phyloP scores from a whole-genome alignment of 202 grass and related monocot genomes.

The Schoenoplectus tabernaemontani region DNA sequence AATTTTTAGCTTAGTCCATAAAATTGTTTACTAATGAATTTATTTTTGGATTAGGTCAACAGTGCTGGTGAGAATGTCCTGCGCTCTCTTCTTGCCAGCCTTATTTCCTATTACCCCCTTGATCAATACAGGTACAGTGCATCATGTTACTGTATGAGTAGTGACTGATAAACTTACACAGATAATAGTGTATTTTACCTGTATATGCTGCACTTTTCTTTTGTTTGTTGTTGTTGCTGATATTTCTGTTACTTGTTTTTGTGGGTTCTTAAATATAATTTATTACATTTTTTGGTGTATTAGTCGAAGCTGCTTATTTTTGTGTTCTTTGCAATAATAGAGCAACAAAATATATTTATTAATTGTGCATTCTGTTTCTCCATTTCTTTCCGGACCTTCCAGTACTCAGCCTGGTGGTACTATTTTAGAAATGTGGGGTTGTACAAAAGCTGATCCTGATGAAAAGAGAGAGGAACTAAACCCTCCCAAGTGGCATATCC shows the following conservation, averaged over 20 bases:
- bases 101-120: conserved; percentile 63
- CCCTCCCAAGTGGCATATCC: conserved; percentile 65
- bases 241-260: background rate
- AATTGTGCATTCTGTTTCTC: background rate
- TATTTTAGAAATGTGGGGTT: conserved; percentile 76
- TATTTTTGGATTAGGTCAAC: conserved; percentile 63
- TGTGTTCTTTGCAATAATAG: no score
- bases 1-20: background rate
- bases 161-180: background rate
- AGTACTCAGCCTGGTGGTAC: conserved; percentile 40
- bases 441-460: conserved; percentile 58
- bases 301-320: no score
- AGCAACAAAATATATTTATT: no score
- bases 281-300: no score
- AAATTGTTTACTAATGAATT: conserved; percentile 10
- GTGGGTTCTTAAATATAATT: background rate
- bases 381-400: conserved; percentile 36
- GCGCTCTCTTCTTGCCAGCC: conserved; percentile 69
- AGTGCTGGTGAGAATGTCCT: conserved; percentile 79
- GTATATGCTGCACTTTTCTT: background rate
- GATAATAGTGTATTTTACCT: background rate
- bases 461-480: conserved; percentile 43
- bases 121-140: conserved; percentile 53
- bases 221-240: background rate
- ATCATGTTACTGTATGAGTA: background rate